phyloP scores from a whole-genome alignment of 2,329 filamentous ascomycete species.

The Juglanconis sp. region DNA sequence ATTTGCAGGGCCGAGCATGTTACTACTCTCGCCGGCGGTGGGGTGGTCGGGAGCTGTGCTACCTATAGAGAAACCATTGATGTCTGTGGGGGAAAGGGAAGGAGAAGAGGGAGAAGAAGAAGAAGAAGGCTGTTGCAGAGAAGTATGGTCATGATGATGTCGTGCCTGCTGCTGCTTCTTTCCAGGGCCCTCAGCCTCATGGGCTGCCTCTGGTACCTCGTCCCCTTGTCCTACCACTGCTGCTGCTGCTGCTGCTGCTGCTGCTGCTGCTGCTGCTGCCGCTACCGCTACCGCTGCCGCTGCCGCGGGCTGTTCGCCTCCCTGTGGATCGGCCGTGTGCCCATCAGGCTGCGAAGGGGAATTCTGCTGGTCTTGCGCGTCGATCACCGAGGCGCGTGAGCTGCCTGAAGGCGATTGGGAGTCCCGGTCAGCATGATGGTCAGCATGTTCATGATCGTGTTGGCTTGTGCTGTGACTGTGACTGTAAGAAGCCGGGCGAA shows the following conservation, averaged over 20 bases:
- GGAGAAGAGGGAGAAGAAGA: too few relatives aligned
- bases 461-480: conserved; percentile 8
- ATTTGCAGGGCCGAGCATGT: not conserved
- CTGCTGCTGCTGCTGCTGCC: not conserved
- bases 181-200: not conserved
- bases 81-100: too few relatives aligned
- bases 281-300: not conserved
- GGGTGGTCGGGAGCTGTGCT: too few relatives aligned
- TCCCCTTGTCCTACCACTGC: not conserved
- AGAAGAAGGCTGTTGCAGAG: too few relatives aligned
- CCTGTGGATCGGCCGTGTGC: not conserved
- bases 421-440: not conserved
- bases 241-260: not conserved
- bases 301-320: not conserved
- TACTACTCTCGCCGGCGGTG: not conserved
- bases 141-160: not conserved
- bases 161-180: not conserved
- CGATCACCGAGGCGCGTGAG: conserved; percentile 11
- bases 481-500: conserved; percentile 14
- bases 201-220: not conserved
- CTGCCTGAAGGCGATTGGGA: conserved; percentile 5
- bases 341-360: not conserved
- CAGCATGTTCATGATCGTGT: conserved; percentile 6
- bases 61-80: too few relatives aligned
- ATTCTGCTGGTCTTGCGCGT: not conserved